These are phyloP conservation scores for Tanacetum coccineum DNA, from an alignment of 129 eudicot genomes.

Conservation along the genomic window DNA sequence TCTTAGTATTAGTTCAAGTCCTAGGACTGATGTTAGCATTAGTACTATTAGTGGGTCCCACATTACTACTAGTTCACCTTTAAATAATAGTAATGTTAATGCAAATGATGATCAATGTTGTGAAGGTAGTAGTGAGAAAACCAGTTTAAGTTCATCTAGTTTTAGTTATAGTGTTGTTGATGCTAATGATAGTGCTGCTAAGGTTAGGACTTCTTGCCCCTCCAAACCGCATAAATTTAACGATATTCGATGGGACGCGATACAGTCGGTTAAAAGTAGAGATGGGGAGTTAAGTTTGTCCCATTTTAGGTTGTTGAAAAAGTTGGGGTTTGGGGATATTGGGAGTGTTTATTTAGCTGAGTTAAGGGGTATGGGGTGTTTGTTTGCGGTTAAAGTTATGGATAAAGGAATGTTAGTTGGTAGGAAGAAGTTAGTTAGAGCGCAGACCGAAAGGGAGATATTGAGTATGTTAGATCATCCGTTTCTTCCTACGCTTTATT, in stretches of 20 bases:
- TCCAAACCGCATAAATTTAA: constrained; percentile 87
- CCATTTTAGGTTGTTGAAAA: constrained; percentile 88
- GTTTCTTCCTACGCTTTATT: constrained; percentile 85
- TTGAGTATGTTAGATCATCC: constrained; percentile 90
- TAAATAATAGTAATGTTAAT: constrained; percentile 24
- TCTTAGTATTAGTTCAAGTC: constrained; percentile 46
- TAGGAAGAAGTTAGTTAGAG: constrained; percentile 77
- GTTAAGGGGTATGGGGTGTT: constrained; percentile 73
- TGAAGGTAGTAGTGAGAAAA: constrained; percentile 57
- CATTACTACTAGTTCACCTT: constrained; percentile 30
- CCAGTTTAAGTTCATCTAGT: constrained; percentile 67
- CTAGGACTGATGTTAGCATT: constrained; percentile 44
- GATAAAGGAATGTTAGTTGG: constrained; percentile 90
- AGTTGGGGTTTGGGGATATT: constrained; percentile 94
- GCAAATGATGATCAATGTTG: constrained; percentile 26
- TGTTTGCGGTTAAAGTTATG: constrained; percentile 95
- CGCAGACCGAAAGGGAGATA: constrained; percentile 91
- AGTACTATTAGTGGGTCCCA: constrained; percentile 43
- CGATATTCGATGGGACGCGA: constrained; percentile 81
- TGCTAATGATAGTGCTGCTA: constrained; percentile 35
- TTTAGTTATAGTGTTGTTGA: constrained; percentile 46
- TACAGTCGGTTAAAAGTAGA: constrained; percentile 53
- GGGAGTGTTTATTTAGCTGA: constrained; percentile 97
- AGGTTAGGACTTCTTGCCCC: constrained; percentile 39
- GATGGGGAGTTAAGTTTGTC: constrained; percentile 79